Conservation (phyloP, 257 asterid species). For the Solanum tacnaense region DNA sequence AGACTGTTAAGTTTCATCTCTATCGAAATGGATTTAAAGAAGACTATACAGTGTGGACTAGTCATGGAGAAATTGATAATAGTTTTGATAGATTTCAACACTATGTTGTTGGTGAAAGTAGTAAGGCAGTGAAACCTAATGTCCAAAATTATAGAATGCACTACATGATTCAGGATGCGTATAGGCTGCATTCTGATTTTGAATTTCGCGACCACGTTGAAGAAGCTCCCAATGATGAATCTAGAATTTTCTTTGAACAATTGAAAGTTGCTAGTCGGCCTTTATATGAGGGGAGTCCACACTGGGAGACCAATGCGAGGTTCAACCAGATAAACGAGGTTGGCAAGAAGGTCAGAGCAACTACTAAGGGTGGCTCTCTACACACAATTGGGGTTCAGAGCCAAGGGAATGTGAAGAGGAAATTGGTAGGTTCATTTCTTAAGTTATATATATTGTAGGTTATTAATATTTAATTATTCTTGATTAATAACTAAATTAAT, state of each 20-base stretch:
- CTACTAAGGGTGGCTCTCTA: not conserved
- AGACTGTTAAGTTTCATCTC: not conserved
- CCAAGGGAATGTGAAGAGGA: not conserved
- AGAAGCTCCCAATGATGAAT: not conserved
- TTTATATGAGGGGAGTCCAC: not conserved
- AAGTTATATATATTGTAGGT: not conserved
- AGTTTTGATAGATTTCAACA: not conserved
- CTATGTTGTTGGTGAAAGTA: not conserved
- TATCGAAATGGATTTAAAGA: not conserved
- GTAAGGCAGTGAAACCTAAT: not conserved
- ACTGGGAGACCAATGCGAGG: not conserved
- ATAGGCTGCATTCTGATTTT: not conserved
- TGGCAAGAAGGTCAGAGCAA: not conserved
- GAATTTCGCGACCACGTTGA: not conserved
- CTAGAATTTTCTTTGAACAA: not conserved
- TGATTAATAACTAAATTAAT: not conserved
- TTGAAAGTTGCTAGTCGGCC: not conserved
- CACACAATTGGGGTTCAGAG: not conserved
- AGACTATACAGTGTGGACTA: not conserved
- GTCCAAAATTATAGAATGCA: not conserved
- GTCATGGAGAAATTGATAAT: not conserved
- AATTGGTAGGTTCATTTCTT: not conserved
- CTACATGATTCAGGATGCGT: not conserved
- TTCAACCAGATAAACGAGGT: not conserved
- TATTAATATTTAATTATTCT: not conserved